Evolutionary conservation across 768 basidiomycete species (phyloP).

Genomic region (Mycena polygramma): DNA sequence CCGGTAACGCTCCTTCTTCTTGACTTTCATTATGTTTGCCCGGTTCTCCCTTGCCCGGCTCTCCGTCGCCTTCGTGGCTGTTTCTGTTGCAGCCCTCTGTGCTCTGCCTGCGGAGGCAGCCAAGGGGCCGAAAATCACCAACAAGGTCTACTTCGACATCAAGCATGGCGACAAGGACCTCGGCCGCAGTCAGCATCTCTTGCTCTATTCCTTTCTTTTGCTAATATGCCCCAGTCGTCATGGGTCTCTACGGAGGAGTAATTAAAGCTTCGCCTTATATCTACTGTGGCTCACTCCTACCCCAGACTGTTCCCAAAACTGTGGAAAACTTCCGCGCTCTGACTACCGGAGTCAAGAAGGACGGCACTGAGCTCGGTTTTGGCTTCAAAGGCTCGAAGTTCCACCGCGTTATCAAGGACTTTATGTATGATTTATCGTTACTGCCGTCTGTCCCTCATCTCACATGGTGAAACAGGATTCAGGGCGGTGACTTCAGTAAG

Average conservation of each 20-base stretch:
- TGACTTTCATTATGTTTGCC: slow-evolving; percentile 65
- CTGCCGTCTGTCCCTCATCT: neutral
- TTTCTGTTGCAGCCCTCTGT: slow-evolving; percentile 79
- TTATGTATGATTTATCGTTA: slow-evolving; percentile 71
- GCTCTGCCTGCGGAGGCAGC: slow-evolving; percentile 81
- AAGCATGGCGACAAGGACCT: slow-evolving; percentile 90
- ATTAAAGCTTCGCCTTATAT: neutral
- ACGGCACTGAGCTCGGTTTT: slow-evolving; percentile 82
- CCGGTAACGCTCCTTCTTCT: slow-evolving; percentile 28
- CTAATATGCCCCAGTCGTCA: slow-evolving; percentile 65
- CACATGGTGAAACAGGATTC: slow-evolving; percentile 74
- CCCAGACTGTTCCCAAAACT: slow-evolving; percentile 93
- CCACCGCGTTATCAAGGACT: slow-evolving; percentile 95
- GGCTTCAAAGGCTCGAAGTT: slow-evolving; percentile 97
- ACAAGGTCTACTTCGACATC: slow-evolving; percentile 96
- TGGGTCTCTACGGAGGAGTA: slow-evolving; percentile 94
- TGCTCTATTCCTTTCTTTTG: slow-evolving; percentile 11
- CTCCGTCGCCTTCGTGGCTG: slow-evolving; percentile 70
- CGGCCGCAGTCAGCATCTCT: slow-evolving; percentile 74
- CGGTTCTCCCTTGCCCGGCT: slow-evolving; percentile 72
- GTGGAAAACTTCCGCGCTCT: slow-evolving; percentile 98
- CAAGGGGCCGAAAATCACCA: slow-evolving; percentile 90
- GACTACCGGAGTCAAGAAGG: slow-evolving; percentile 84
- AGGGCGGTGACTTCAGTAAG: slow-evolving; percentile 98
- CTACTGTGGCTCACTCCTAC: slow-evolving; percentile 6